Evolutionary conservation across 495 filamentous ascomycete species (phyloP), one percentile per base, ranked within the genome.

Genomic region (Lineolata rhizophorae): DNA sequence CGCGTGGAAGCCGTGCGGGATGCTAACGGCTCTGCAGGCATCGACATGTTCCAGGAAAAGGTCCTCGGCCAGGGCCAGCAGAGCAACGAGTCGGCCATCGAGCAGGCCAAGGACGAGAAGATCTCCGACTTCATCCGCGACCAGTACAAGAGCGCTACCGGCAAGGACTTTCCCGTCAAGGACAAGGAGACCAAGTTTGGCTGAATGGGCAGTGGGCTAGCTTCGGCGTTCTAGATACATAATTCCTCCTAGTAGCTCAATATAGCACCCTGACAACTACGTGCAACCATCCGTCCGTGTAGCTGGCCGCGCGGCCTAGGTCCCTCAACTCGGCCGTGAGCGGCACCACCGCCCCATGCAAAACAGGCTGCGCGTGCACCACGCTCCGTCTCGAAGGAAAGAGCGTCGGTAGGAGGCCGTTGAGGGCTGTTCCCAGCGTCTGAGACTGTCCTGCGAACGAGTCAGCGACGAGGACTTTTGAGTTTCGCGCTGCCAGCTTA

Each of bases 231-330:
- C n/a, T n/a, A n/a, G n/a, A n/a, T n/a, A n/a, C n/a, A n/a, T n/a
- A n/a, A n/a, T n/a, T n/a, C n/a, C n/a, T n/a, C n/a, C n/a, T n/a
- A n/a, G n/a, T n/a, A 12, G 22, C 8, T 56, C 40, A 55, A 20
- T 51, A 59, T 45, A 76, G 58, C 74, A 92, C 77, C 12, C 72
- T 61, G 4, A 97, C 64, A 26, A 76, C 76, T 9, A 95, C 47
- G 55, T 85, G 79, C 14, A 91, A 48, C 72, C 84, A 97, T 1
- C 87, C 87, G 52, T 97, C 87, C 0, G 77, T 68, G 53, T 95
- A 95, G 0, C 80, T 67, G 11, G 76, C 77, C 32, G 67, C 71
- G 22, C 72, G 58, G 48, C 84, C 72, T 19, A 97, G 54, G 28
- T 95, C 85, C 43, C 87, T 79, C 16, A 95, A 50, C n/a, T 70